Conservation (phyloP, 140 eudicot genomes). For the Anethum foeniculum region DNA sequence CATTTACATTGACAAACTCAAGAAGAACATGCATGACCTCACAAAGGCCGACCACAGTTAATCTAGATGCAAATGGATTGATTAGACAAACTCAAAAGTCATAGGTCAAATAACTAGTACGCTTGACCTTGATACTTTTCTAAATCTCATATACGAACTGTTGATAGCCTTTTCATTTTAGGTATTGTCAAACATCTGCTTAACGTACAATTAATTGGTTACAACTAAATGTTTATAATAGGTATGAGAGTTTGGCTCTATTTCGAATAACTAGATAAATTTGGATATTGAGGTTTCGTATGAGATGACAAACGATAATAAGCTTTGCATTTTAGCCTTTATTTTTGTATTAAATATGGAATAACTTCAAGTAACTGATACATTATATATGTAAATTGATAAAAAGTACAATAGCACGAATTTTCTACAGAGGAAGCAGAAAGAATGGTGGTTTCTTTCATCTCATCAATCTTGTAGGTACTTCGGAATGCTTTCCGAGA, state of each 20-base stretch:
- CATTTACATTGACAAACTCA: background rate
- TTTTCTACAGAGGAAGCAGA: background rate
- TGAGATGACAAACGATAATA: background rate
- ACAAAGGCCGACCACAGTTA: background rate
- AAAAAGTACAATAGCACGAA: background rate
- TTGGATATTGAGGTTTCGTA: background rate
- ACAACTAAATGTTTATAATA: background rate
- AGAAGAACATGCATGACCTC: background rate
- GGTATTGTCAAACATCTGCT: background rate
- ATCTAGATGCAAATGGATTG: background rate
- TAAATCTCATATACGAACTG: background rate
- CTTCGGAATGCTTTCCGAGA: background rate
- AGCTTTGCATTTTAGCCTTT: background rate
- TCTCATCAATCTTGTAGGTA: background rate
- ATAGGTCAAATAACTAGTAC: background rate
- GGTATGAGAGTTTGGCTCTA: background rate
- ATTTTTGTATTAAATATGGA: background rate
- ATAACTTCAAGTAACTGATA: background rate
- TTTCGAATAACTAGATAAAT: background rate
- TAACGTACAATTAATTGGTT: background rate
- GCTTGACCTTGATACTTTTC: background rate
- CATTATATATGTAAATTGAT: background rate
- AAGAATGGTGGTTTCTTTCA: background rate
- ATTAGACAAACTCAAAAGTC: background rate
- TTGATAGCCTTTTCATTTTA: background rate